These are phyloP conservation scores for Acanthamoeba triangularis DNA, from an alignment of 208 protist genomes.

Conservation along the genomic window DNA sequence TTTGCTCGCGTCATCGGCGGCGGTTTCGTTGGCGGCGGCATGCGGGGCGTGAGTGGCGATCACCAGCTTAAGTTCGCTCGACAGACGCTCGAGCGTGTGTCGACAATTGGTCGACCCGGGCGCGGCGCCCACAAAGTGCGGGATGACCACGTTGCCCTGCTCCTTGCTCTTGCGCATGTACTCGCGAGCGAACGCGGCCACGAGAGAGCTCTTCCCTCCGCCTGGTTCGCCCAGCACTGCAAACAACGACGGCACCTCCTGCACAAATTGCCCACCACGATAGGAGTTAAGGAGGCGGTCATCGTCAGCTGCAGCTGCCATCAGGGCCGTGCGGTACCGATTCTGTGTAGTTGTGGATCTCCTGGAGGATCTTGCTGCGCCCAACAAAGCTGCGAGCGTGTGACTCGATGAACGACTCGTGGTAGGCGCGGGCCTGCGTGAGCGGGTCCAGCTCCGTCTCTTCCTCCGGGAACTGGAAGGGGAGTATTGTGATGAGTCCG, in stretches of 20 bases:
- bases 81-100: constrained; percentile 72
- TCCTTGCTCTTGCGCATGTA: neutral
- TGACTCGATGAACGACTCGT: constrained; percentile 66
- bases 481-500: neutral
- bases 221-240: constrained; percentile 80
- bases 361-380: constrained; percentile 25
- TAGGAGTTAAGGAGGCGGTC: neutral
- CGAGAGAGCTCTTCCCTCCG: constrained; percentile 76
- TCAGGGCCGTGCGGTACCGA: neutral
- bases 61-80: constrained; percentile 54
- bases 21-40: neutral
- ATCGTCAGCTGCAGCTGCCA: neutral
- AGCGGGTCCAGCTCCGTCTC: constrained; percentile 31
- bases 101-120: constrained; percentile 78
- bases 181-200: constrained; percentile 74
- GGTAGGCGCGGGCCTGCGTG: constrained; percentile 45
- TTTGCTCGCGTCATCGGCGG: neutral
- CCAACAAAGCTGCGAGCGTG: constrained; percentile 58
- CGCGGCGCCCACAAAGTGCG: constrained; percentile 80
- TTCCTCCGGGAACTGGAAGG: constrained; percentile 42
- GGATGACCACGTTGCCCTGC: constrained; percentile 44
- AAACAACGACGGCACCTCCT: constrained; percentile 20
- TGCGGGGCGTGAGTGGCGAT: constrained; percentile 8
- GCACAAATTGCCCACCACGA: neutral
- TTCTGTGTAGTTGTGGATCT: constrained; percentile 48